Base-by-base conservation (phyloP, 306 rosid species). In the Purshia tridentata region DNA sequence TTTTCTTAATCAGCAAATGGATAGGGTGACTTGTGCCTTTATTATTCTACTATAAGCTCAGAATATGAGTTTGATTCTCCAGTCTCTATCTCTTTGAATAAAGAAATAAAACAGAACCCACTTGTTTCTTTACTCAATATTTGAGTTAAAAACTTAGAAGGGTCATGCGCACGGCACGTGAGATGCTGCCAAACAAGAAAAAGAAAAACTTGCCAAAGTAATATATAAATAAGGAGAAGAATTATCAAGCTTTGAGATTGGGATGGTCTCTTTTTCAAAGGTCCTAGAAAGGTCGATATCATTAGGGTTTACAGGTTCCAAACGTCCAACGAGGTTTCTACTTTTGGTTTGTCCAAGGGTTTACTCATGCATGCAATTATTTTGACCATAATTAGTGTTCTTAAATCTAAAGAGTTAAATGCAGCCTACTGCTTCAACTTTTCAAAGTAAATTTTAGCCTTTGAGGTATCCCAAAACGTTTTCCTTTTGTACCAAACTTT, bases 341-440 rank as follows among this genome's bases (percentile, higher is more conserved):
- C 65, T 53, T 53, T 71, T 56, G 5, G 13, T 19, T 10, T 42
- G 3, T 42, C 41, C 37, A 71, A 39, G 20, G 22, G 54, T 18
- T 44, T 41, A 13, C 65, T 9, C 42, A 3, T 70, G 9, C 14
- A 42, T 45, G 63, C 16, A 55, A 55, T 14, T 22, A 29, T 20
- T 70, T 39, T 65, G 69, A 42, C 5, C 46, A 56, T 57, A 47
- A 57, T 42, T 56, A 55, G 53, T 70, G 23, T 20, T 70, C 14
- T 55, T 70, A 13, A 53, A 9, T 70, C 14, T 55, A 54, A 13
- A 53, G 15, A 70, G 44, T 54, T 64, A 54, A 70, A 70, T 54
- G 74, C 41, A 39, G 5, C 18, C 35, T n/a, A 8, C 6, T 15
- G 54, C n/a, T 29, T 10, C 18, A 5, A 18, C 6, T 50, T 39